phyloP scores from a whole-genome alignment of 2,329 filamentous ascomycete species.

The Akanthomyces dipterigenus region DNA sequence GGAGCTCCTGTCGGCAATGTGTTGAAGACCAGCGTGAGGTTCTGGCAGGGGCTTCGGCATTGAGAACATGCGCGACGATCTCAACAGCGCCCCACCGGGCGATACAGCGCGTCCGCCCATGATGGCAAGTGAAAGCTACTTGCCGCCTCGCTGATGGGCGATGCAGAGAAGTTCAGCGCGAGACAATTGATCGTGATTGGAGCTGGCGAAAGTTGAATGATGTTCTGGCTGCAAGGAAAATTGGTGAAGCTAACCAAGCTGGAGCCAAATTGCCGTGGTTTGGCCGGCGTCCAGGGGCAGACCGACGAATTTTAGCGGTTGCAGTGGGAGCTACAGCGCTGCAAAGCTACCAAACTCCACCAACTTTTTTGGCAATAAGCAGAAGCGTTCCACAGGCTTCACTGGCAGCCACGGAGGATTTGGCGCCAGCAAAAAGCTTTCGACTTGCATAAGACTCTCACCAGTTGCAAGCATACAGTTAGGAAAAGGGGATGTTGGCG shows the following conservation, averaged over 20 bases:
- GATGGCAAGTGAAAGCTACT: constrained; percentile 16
- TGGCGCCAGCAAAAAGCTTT: neutral
- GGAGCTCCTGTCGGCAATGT: constrained; percentile 30
- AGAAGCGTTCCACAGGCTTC: neutral
- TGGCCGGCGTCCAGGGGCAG: constrained; percentile 9
- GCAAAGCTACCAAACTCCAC: neutral
- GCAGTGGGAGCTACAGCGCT: neutral
- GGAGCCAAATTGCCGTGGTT: constrained; percentile 12
- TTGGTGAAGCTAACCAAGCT: constrained; percentile 5
- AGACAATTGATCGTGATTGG: constrained; percentile 14
- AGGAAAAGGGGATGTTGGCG: constrained; percentile 22
- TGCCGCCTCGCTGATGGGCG: constrained; percentile 22
- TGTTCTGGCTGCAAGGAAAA: constrained; percentile 17
- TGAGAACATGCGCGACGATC: constrained; percentile 84
- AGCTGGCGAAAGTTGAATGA: constrained; percentile 18
- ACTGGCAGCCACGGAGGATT: neutral
- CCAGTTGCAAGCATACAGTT: neutral
- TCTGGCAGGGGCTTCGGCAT: constrained; percentile 68
- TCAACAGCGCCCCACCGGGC: constrained; percentile 64
- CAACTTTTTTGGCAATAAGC: neutral
- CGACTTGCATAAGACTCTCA: constrained; percentile 1
- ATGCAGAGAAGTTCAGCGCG: constrained; percentile 16
- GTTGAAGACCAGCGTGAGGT: constrained; percentile 43
- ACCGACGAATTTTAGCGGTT: neutral
- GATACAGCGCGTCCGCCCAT: constrained; percentile 38